Conservation (phyloP, 2,329 filamentous ascomycete species). For the Fusarium equiseti region DNA sequence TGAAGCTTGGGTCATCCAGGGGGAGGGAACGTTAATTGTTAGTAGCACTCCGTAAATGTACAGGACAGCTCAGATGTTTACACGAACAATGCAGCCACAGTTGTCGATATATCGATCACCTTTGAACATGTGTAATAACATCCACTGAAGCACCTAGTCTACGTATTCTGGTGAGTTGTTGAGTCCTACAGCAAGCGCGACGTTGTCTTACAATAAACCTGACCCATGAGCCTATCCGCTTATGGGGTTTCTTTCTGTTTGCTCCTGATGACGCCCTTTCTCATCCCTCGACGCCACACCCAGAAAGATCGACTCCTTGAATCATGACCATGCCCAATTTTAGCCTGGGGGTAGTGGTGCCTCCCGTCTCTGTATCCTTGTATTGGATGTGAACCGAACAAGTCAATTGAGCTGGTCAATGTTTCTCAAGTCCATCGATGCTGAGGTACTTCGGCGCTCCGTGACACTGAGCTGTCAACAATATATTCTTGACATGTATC, state of each 20-base stretch:
- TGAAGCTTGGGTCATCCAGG: constrained; percentile 25
- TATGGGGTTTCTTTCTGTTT: constrained; percentile 23
- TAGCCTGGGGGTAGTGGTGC: constrained; percentile 33
- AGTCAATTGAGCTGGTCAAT: constrained; percentile 7
- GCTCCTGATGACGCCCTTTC: constrained; percentile 31
- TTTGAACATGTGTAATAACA: neutral
- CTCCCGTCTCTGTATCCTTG: constrained; percentile 33
- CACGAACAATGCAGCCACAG: constrained; percentile 22
- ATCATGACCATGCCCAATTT: constrained; percentile 38
- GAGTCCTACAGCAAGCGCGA: constrained; percentile 9
- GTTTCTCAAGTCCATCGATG: constrained; percentile 6
- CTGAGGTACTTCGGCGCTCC: neutral
- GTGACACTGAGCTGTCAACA: neutral
- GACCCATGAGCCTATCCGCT: constrained; percentile 15
- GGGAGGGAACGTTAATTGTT: constrained; percentile 9
- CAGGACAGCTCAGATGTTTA: constrained; percentile 32
- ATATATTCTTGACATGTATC: neutral
- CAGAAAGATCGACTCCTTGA: constrained; percentile 41
- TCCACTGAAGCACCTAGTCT: neutral
- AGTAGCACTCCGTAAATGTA: neutral
- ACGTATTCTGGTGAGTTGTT: constrained; percentile 1
- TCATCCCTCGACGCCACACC: constrained; percentile 39
- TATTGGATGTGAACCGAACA: constrained; percentile 29
- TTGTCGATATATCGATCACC: constrained; percentile 3
- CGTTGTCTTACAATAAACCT: constrained; percentile 9